A percentile compares a stretch with the other conserved stretches of the same genome.
Evolutionary conservation across 164 flowering plant species (phyloP).

Genomic region (Warburgia ugandensis): DNA sequence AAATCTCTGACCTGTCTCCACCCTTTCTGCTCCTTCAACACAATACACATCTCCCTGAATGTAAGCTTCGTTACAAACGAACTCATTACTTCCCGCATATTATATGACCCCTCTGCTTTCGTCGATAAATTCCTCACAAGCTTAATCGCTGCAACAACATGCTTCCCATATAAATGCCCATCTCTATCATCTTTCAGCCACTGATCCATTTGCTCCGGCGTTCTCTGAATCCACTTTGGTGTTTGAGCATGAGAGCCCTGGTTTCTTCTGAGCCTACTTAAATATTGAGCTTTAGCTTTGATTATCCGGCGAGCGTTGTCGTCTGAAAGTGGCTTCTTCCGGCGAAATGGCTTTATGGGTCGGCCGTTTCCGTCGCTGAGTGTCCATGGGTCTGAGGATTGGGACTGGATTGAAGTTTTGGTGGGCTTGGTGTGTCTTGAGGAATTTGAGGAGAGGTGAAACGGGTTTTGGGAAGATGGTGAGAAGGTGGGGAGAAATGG

Average conservation of each 20-base stretch:
- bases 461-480: constrained; percentile 8
- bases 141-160: constrained; percentile 81
- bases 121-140: constrained; percentile 47
- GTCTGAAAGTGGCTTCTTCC: constrained; percentile 67
- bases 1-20: constrained; percentile 85
- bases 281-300: constrained; percentile 56
- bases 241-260: constrained; percentile 67
- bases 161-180: constrained; percentile 81
- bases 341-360: too few species aligned
- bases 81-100: constrained; percentile 75
- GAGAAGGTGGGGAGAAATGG: constrained; percentile 28
- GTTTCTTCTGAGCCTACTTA: constrained; percentile 57
- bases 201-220: constrained; percentile 88
- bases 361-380: constrained; percentile 61
- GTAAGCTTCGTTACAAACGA: constrained; percentile 67
- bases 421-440: constrained; percentile 12
- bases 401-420: constrained; percentile 18
- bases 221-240: constrained; percentile 70
- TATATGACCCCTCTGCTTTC: constrained; percentile 43
- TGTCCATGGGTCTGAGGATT: constrained; percentile 69
- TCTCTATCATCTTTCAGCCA: constrained; percentile 69
- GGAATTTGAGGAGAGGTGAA: constrained; percentile 1
- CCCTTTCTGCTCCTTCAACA: constrained; percentile 85
- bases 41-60: constrained; percentile 86
- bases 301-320: constrained; percentile 86